Conservation (phyloP, 208 protist species). For the Giardia duodenalis region DNA sequence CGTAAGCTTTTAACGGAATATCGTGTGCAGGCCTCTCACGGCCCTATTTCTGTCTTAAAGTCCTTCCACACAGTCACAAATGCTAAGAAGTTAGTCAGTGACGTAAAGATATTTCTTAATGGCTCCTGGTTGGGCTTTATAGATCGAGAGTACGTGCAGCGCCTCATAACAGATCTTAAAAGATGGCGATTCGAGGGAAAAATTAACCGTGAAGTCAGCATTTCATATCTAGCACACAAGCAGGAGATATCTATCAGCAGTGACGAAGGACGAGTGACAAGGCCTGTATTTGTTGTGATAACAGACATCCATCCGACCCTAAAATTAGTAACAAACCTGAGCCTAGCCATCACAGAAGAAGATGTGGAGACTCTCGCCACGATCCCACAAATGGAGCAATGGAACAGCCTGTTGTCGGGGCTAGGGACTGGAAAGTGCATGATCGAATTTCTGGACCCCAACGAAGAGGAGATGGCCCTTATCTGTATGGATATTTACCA, state of each 20-base stretch:
- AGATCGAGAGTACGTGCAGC: not conserved
- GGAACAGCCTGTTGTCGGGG: not conserved
- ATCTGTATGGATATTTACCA: conserved; percentile 16
- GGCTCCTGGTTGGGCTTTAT: conserved; percentile 9
- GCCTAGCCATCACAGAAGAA: not conserved
- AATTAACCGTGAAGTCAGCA: conserved; percentile 1
- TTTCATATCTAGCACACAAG: not conserved
- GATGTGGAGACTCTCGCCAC: not conserved
- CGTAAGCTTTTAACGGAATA: not conserved
- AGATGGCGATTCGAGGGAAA: not conserved
- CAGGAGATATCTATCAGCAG: not conserved
- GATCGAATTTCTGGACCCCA: conserved; percentile 24
- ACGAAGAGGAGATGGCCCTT: conserved; percentile 6
- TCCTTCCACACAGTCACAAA: not conserved
- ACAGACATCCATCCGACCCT: not conserved
- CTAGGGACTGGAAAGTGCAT: not conserved
- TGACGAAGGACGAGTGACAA: not conserved
- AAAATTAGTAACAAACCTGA: not conserved
- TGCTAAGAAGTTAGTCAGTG: not conserved
- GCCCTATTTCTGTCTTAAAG: not conserved
- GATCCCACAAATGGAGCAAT: not conserved
- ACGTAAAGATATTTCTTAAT: conserved; percentile 20
- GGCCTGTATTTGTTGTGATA: conserved; percentile 10
- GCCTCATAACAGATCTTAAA: not conserved
- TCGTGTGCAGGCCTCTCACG: not conserved